These are phyloP conservation scores for Chalciporus sphaerocephalus DNA, from an alignment of 768 basidiomycete genomes.

Conservation along the genomic window DNA sequence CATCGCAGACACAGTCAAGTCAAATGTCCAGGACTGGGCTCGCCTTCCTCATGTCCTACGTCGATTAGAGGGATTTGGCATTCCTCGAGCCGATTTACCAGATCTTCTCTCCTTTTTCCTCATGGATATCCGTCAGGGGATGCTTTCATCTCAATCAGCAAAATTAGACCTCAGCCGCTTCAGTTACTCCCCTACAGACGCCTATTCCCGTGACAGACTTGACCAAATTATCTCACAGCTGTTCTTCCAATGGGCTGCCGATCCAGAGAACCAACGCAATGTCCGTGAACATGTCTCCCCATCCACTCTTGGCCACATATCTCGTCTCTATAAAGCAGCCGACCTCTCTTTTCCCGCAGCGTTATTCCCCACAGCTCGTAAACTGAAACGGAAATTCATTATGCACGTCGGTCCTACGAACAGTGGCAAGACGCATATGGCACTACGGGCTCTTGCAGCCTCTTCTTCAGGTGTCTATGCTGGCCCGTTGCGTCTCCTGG, in stretches of 20 bases:
- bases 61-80: constrained; percentile 48
- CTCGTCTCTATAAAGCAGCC: constrained; percentile 35
- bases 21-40: constrained; percentile 40
- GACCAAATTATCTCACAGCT: constrained; percentile 50
- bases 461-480: constrained; percentile 77
- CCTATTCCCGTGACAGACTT: constrained; percentile 24
- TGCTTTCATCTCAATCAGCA: constrained; percentile 16
- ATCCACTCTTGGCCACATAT: constrained; percentile 37
- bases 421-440: constrained; percentile 94
- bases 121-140: constrained; percentile 35
- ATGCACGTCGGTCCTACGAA: constrained; percentile 98
- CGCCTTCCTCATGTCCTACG: constrained; percentile 24
- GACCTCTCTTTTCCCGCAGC: constrained; percentile 48
- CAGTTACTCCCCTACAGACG: constrained; percentile 30
- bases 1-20: constrained; percentile 29
- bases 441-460: constrained; percentile 80
- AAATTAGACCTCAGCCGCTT: constrained; percentile 45
- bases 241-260: constrained; percentile 54
- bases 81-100: constrained; percentile 36
- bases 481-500: constrained; percentile 87
- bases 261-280: constrained; percentile 25
- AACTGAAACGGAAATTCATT: constrained; percentile 68
- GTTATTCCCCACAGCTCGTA: constrained; percentile 48
- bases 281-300: constrained; percentile 27
- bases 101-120: constrained; percentile 44